Evolutionary conservation across 2,329 filamentous ascomycete genomes (phyloP).

Genomic region (Mycosphaerella arachidis): DNA sequence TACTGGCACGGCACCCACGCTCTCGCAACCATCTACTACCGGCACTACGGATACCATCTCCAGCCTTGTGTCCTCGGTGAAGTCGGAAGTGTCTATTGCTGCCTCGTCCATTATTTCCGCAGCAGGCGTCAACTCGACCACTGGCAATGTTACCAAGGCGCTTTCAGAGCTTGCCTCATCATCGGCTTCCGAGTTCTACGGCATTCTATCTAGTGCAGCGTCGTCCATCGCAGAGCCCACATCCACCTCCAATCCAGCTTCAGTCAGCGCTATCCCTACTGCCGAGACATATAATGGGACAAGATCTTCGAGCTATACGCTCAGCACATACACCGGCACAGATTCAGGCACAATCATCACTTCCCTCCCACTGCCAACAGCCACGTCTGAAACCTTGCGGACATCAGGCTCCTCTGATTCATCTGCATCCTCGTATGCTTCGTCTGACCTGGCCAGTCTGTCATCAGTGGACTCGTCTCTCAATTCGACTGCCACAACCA

Average conservation of each 20-base stretch:
- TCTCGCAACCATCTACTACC: background rate
- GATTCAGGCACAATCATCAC: slow-evolving; percentile 19
- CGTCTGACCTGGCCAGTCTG: background rate
- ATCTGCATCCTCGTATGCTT: background rate
- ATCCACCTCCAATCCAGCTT: slow-evolving; percentile 12
- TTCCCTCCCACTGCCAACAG: slow-evolving; percentile 21
- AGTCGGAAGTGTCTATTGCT: slow-evolving; percentile 18
- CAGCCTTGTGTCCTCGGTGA: slow-evolving; percentile 24
- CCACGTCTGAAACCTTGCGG: slow-evolving; percentile 3
- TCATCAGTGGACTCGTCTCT: background rate
- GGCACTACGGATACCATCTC: slow-evolving; percentile 3
- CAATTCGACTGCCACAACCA: slow-evolving; percentile 4
- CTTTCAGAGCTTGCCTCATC: slow-evolving; percentile 30
- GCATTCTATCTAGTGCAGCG: slow-evolving; percentile 29
- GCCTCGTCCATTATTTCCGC: slow-evolving; percentile 21
- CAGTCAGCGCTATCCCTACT: slow-evolving; percentile 17
- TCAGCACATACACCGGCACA: slow-evolving; percentile 17
- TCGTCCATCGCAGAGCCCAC: slow-evolving; percentile 19
- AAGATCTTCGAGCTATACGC: slow-evolving; percentile 5
- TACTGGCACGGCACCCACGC: background rate
- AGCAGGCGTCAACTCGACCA: slow-evolving; percentile 10
- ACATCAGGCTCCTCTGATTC: slow-evolving; percentile 17
- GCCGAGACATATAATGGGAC: slow-evolving; percentile 8
- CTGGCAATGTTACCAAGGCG: slow-evolving; percentile 9
- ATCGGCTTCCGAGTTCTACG: slow-evolving; percentile 28